phyloP scores from a whole-genome alignment of 768 basidiomycete genomes.

The Filobasidium floriforme region DNA sequence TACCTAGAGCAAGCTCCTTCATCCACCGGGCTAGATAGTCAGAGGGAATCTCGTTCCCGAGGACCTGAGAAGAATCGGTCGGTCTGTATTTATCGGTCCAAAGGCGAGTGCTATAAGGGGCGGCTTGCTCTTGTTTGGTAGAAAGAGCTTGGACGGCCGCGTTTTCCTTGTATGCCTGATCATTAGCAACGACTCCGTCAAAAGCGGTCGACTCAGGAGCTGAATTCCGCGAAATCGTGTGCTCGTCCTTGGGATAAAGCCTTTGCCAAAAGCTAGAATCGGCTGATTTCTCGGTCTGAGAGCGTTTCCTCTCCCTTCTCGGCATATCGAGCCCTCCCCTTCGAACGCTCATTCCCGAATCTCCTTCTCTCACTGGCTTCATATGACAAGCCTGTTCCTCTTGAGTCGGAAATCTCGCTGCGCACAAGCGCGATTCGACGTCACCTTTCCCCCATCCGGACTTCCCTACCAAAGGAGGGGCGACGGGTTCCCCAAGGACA shows the following conservation, averaged over 20 bases:
- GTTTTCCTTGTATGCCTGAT: not conserved
- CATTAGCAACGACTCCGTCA: not conserved
- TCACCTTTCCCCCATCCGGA: slow-evolving; percentile 13
- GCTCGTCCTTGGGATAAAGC: slow-evolving; percentile 5
- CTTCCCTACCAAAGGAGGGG: slow-evolving; percentile 2
- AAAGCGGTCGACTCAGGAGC: too few relatives aligned
- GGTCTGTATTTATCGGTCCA: slow-evolving; percentile 44
- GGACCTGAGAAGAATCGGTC: slow-evolving; percentile 30
- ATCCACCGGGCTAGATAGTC: slow-evolving; percentile 44
- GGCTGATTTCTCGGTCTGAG: not conserved
- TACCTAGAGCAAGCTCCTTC: slow-evolving; percentile 33
- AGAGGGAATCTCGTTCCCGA: slow-evolving; percentile 42
- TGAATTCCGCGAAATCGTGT: not conserved
- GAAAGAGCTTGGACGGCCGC: not conserved
- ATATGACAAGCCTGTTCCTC: not conserved
- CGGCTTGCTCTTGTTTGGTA: slow-evolving; percentile 1
- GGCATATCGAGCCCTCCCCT: slow-evolving; percentile 13
- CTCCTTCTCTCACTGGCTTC: not conserved
- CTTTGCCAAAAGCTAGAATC: slow-evolving; percentile 13
- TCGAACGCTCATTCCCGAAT: not conserved
- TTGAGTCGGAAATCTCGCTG: slow-evolving; percentile 1
- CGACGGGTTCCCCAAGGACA: not conserved
- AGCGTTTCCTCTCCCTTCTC: slow-evolving; percentile 11
- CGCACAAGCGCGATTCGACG: not conserved
- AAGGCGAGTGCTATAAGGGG: slow-evolving; percentile 11